These are phyloP conservation scores for Proteromonas lacertae DNA, from an alignment of 352 stramenopile genomes.

Conservation along the genomic window DNA sequence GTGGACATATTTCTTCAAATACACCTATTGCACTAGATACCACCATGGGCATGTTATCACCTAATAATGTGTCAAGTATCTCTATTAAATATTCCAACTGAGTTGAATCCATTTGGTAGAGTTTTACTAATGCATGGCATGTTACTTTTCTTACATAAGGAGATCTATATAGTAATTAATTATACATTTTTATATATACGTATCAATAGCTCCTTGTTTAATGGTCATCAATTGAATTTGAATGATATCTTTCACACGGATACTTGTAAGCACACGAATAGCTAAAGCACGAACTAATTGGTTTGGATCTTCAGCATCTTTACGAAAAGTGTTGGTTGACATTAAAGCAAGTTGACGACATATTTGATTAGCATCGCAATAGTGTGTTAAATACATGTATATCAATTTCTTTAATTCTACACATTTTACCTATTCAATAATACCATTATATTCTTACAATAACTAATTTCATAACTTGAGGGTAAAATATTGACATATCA, in stretches of 20 bases:
- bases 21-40: slow-evolving; percentile 64
- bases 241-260: slow-evolving; percentile 84
- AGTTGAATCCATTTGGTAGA: slow-evolving; percentile 41
- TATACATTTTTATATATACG: slow-evolving; percentile 8
- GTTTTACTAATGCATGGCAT: slow-evolving; percentile 69
- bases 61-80: slow-evolving; percentile 60
- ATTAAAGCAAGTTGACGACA: slow-evolving; percentile 79
- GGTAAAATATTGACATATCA: no score
- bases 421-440: slow-evolving; percentile 27
- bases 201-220: slow-evolving; percentile 23
- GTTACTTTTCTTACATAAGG: slow-evolving; percentile 89
- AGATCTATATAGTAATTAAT: slow-evolving; percentile 43
- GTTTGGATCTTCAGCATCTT: slow-evolving; percentile 70
- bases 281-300: slow-evolving; percentile 43
- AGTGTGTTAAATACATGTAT: slow-evolving; percentile 97
- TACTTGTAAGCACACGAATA: slow-evolving; percentile 75
- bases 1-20: slow-evolving; percentile 71
- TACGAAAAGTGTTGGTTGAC: slow-evolving; percentile 91
- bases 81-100: slow-evolving; percentile 52
- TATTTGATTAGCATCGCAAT: slow-evolving; percentile 62
- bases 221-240: slow-evolving; percentile 91
- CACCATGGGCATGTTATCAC: slow-evolving; percentile 80
- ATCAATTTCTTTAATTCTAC: slow-evolving; percentile 98
- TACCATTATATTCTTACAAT: no score
- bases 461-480: no score